Percentiles rank a stretch among this genome's conserved stretches.
Conservation (phyloP, 129 eudicot species). For the Tagetes erecta region DNA sequence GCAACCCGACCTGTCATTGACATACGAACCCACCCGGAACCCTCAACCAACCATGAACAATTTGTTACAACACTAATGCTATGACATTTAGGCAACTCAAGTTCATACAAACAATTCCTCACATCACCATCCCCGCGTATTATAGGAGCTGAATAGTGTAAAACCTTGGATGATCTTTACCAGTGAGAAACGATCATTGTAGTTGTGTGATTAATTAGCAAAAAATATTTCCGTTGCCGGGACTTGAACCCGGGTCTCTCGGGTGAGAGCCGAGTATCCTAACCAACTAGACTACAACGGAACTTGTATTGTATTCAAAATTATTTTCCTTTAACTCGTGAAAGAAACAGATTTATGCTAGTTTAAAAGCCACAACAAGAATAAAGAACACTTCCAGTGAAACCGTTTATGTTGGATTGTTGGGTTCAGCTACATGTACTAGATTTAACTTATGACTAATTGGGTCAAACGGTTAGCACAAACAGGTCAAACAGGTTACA, state of each 20-base stretch:
- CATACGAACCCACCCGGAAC: too few relatives aligned
- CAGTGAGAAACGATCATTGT: too few relatives aligned
- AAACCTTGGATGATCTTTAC: too few relatives aligned
- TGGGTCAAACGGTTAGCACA: not conserved
- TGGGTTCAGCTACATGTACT: not conserved
- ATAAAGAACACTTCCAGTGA: not conserved
- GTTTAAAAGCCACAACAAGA: not conserved
- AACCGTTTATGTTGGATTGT: not conserved
- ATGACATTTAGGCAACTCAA: too few relatives aligned
- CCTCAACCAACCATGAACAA: too few relatives aligned
- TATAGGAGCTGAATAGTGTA: too few relatives aligned
- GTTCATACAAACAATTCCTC: too few relatives aligned
- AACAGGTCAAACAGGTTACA: not conserved
- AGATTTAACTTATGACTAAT: not conserved
- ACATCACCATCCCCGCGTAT: too few relatives aligned
- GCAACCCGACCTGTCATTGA: too few relatives aligned
- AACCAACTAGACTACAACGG: constrained; percentile 99
- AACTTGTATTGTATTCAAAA: not conserved
- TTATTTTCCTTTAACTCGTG: not conserved
- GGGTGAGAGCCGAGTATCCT: constrained; percentile 99
- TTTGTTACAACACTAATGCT: too few relatives aligned
- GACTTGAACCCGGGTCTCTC: constrained; percentile 98
- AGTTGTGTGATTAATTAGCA: not conserved
- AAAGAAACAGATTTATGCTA: too few relatives aligned
- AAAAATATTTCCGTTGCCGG: constrained; percentile 75